phyloP scores from a whole-genome alignment of 2,329 filamentous ascomycete genomes.

The Epichloe amarillans region DNA sequence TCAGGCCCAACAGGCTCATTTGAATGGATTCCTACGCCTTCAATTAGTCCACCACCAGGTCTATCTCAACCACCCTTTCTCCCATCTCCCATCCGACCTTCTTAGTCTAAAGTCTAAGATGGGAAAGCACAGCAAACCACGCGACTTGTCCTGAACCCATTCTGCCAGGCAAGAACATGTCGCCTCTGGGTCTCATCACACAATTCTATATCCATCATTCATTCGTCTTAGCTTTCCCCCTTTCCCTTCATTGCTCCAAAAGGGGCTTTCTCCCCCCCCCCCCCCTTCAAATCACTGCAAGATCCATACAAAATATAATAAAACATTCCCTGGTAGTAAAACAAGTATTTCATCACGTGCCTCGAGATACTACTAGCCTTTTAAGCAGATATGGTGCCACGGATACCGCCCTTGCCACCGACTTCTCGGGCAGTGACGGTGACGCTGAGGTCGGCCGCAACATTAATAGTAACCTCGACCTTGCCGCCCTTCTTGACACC shows the following conservation, averaged over 20 bases:
- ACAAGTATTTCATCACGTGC: not conserved
- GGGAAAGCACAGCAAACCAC: too few species aligned
- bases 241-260: not conserved
- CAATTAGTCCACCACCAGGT: too few species aligned
- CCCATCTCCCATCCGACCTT: too few species aligned
- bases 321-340: not conserved
- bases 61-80: too few species aligned
- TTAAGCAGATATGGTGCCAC: constrained; percentile 38
- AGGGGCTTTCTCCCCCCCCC: not conserved
- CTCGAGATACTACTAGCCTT: not conserved
- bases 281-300: not conserved
- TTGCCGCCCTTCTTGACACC: constrained; percentile 78
- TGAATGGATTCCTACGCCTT: too few species aligned
- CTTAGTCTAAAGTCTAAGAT: too few species aligned
- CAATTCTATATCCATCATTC: not conserved
- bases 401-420: constrained; percentile 72
- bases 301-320: not conserved
- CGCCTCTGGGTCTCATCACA: too few species aligned
- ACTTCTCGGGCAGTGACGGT: constrained; percentile 75
- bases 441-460: constrained; percentile 65
- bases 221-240: not conserved
- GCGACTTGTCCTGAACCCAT: too few species aligned
- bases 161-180: too few species aligned
- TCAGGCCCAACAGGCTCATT: too few species aligned
- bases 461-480: constrained; percentile 87